Conservation (phyloP, 495 filamentous ascomycete genomes). For the Viridothelium virens region DNA sequence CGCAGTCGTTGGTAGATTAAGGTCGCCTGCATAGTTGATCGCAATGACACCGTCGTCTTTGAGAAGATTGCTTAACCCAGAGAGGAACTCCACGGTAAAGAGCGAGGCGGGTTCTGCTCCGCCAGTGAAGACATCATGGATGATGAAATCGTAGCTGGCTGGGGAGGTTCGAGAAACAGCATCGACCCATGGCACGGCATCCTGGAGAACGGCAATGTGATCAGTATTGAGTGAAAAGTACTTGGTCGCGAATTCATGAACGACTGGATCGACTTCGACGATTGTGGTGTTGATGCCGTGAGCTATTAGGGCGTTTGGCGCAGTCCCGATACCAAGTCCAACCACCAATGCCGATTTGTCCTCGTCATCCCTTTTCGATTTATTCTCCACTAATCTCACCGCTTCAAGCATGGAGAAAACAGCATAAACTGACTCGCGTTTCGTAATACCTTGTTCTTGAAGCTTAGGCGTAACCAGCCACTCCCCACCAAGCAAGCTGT, state of each 20-base stretch:
- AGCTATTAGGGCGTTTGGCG: conserved; percentile 72
- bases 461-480: conserved; percentile 56
- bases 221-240: conserved; percentile 53
- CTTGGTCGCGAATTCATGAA: conserved; percentile 69
- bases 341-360: conserved; percentile 76
- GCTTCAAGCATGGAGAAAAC: conserved; percentile 91
- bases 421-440: conserved; percentile 81
- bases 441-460: conserved; percentile 26
- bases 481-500: conserved; percentile 89
- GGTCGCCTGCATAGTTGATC: conserved; percentile 96
- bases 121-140: conserved; percentile 98
- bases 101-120: conserved; percentile 78
- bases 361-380: conserved; percentile 43
- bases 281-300: conserved; percentile 89
- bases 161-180: conserved; percentile 40
- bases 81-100: conserved; percentile 79
- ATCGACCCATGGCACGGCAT: conserved; percentile 69
- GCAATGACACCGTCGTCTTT: conserved; percentile 76
- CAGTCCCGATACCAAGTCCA: conserved; percentile 89
- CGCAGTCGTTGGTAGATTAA: conserved; percentile 52
- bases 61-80: conserved; percentile 58
- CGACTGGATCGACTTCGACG: conserved; percentile 86
- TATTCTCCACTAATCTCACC: conserved; percentile 60
- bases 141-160: conserved; percentile 70
- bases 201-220: conserved; percentile 71